phyloP scores from a whole-genome alignment of 331 rosid genomes.

The Quercus lobata region DNA sequence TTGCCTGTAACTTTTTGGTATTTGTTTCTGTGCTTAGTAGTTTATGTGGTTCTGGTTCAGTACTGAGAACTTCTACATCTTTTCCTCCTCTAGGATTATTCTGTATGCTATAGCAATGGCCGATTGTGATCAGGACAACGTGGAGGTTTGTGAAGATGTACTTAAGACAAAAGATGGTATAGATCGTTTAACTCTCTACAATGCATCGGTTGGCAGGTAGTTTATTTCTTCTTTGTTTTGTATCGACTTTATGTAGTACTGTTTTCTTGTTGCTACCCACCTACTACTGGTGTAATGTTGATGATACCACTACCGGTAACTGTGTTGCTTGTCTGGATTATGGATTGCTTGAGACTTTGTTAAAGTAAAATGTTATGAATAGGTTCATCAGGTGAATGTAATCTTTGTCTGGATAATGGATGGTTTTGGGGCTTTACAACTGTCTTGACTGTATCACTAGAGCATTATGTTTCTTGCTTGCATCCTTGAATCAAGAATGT shows the following conservation, averaged over 20 bases:
- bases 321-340: no score
- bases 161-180: conserved; percentile 77
- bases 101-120: conserved; percentile 81
- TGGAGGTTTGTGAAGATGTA: conserved; percentile 39
- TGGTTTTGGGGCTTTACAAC: no score
- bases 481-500: no score
- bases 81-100: conserved; percentile 53
- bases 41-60: neutral
- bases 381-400: no score
- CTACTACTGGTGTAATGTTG: no score
- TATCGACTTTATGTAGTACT: neutral
- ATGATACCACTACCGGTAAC: no score
- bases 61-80: neutral
- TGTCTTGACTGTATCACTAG: no score
- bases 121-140: conserved; percentile 67
- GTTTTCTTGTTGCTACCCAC: no score
- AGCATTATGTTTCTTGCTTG: no score
- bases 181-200: conserved; percentile 68
- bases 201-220: conserved; percentile 84
- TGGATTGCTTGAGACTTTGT: no score
- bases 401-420: no score
- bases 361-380: no score
- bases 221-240: conserved; percentile 8
- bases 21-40: neutral
- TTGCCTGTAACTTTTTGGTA: neutral